These are phyloP conservation scores for Colletotrichum ledebouriae DNA, from an alignment of 2,329 filamentous ascomycete genomes.

Conservation along the genomic window DNA sequence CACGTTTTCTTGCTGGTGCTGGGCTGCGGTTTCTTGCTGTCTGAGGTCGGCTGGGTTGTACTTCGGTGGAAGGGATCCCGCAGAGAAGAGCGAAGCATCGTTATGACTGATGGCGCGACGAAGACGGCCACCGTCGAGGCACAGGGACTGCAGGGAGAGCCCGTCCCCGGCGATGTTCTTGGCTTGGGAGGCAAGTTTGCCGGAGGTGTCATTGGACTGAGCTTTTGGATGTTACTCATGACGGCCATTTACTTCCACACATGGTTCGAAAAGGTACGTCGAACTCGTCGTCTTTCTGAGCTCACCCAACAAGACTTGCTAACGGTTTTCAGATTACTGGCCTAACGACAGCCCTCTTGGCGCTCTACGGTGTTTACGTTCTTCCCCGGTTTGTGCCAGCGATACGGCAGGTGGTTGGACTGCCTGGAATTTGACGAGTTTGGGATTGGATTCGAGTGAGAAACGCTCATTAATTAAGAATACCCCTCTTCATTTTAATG, in stretches of 20 bases:
- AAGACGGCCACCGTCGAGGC: slow-evolving; percentile 69
- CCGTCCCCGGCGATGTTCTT: slow-evolving; percentile 46
- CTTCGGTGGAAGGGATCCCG: slow-evolving; percentile 55
- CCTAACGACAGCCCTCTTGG: slow-evolving; percentile 61
- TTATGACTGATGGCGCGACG: slow-evolving; percentile 75
- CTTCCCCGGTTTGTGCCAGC: slow-evolving; percentile 65
- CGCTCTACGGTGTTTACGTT: slow-evolving; percentile 65
- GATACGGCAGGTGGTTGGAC: slow-evolving; percentile 60
- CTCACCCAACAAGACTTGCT: slow-evolving; percentile 37
- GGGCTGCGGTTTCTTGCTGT: slow-evolving; percentile 82
- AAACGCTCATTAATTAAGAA: slow-evolving; percentile 5
- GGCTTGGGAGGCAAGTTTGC: slow-evolving; percentile 69
- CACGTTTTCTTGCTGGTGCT: slow-evolving; percentile 94
- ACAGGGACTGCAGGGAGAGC: slow-evolving; percentile 27
- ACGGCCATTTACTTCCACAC: slow-evolving; percentile 99
- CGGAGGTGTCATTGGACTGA: slow-evolving; percentile 75
- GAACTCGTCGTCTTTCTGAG: rapidly evolving
- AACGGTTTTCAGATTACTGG: slow-evolving; percentile 63
- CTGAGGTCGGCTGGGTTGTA: slow-evolving; percentile 79
- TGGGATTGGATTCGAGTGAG: not conserved
- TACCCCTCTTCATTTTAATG: not conserved
- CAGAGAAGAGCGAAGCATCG: slow-evolving; percentile 74
- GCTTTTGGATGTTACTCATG: slow-evolving; percentile 98
- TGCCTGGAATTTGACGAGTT: slow-evolving; percentile 64
- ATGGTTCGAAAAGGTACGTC: slow-evolving; percentile 91